Evolutionary conservation across 2,329 filamentous ascomycete genomes (phyloP), one percentile per base, ranked within the genome.

Genomic region (Alternaria sp.): DNA sequence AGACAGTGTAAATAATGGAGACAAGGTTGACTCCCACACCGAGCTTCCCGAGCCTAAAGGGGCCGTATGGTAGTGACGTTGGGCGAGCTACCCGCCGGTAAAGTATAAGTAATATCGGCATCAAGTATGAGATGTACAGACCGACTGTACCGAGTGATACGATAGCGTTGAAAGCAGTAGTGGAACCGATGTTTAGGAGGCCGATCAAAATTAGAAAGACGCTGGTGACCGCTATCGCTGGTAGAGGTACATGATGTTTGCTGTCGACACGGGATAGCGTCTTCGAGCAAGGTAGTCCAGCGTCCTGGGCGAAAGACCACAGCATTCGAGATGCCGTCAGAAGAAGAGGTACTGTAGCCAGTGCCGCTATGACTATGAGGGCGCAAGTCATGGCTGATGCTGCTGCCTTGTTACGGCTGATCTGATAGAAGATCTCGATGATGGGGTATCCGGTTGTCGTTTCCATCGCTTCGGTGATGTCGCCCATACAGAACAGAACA

Each of bases 381-480:
- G 70, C 62, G 49, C 62, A 64, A 17, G 69, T 59, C 47, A 70
- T 63, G 13, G 73, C 69, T 9, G 60, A 63, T 1, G 69, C 67
- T 4, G 57, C 30, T 1, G 57, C 57, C 8, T n/a, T 55, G 9
- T 9, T 59, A 21, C 28, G 17, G 12, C 49, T 59, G 23, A 59
- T 47, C 26, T 53, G 50, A 4, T 15, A 47, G 67, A 79, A 72
- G 51, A 81, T 77, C n/a, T 76, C 71, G 56, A 81, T 71, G 67
- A 80, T 79, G 0, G 78, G 76, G 56, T 74, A 80, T 17, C 75
- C 78, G 6, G 75, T 76, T 2, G 73, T 66, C 28, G 76, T 72
- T 9, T 55, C 53, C 12, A 81, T 49, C 47, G 71, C 68, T 7
- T 67, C 71, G 13, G 75, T 67, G 7, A 79, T 66, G 50, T 73